A percentile compares a stretch with the other conserved stretches of the same genome.
phyloP scores from a whole-genome alignment of 495 filamentous ascomycete species.

The Neurospora sp. region DNA sequence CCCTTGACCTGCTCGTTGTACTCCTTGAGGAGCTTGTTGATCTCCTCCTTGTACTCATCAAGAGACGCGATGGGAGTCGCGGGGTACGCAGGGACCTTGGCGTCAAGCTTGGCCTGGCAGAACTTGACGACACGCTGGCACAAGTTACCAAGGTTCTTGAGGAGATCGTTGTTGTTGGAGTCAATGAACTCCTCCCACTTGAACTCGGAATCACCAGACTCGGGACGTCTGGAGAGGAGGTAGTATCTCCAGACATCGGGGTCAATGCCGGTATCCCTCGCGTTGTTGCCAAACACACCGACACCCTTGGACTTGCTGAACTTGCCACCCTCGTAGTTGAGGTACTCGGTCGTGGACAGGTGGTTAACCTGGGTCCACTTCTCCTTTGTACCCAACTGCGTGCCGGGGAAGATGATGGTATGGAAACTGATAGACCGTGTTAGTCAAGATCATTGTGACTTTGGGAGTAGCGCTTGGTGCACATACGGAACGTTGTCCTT shows the following conservation, averaged over 20 bases:
- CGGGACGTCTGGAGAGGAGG: constrained; percentile 76
- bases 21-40: constrained; percentile 51
- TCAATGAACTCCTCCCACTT: constrained; percentile 75
- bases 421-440: constrained; percentile 46
- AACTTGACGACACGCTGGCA: constrained; percentile 92
- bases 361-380: constrained; percentile 88
- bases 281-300: constrained; percentile 85
- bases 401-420: constrained; percentile 82
- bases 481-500: constrained; percentile 79
- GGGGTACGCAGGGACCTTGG: constrained; percentile 58
- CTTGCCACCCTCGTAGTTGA: constrained; percentile 93
- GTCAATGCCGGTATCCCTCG: constrained; percentile 76
- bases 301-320: constrained; percentile 88
- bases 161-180: constrained; percentile 81
- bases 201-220: constrained; percentile 83
- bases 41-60: constrained; percentile 42
- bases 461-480: background rate
- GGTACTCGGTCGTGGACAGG: constrained; percentile 84
- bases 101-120: constrained; percentile 62
- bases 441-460: background rate
- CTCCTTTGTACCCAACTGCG: constrained; percentile 71
- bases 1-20: constrained; percentile 65
- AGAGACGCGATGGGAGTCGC: constrained; percentile 15
- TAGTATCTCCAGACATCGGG: constrained; percentile 91
- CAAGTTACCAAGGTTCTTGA: constrained; percentile 88